These are phyloP conservation scores for Aspergillus sp. DNA, from an alignment of 2,329 filamentous ascomycete genomes.

Conservation along the genomic window DNA sequence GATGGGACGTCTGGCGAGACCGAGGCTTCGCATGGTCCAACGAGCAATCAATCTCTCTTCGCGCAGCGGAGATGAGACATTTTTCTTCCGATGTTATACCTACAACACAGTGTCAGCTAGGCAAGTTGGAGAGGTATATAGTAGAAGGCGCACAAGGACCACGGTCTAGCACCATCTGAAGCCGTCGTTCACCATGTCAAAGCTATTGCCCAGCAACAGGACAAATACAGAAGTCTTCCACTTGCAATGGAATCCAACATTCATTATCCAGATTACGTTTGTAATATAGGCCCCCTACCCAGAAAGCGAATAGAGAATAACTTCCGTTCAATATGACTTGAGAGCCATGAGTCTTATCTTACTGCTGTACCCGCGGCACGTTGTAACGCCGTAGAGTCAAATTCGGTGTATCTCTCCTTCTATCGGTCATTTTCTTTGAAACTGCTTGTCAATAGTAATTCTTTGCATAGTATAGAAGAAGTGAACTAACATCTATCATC, in stretches of 20 bases:
- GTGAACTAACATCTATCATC: constrained; percentile 6
- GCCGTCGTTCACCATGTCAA: constrained; percentile 23
- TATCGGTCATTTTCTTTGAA: constrained; percentile 14
- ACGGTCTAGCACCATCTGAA: constrained; percentile 16
- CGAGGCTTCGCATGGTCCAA: constrained; percentile 17
- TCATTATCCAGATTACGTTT: constrained; percentile 13
- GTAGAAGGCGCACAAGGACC: constrained; percentile 16
- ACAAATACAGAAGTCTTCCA: constrained; percentile 20
- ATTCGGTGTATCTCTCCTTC: constrained; percentile 17
- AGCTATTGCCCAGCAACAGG: constrained; percentile 22
- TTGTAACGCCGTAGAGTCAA: constrained; percentile 15
- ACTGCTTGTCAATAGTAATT: constrained; percentile 2
- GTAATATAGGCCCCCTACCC: constrained; percentile 23
- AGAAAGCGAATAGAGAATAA: constrained; percentile 22
- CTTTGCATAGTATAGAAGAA: neutral
- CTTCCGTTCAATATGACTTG: constrained; percentile 16
- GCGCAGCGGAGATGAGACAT: constrained; percentile 19
- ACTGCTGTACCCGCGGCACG: constrained; percentile 16
- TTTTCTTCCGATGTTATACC: constrained; percentile 16
- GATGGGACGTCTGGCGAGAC: constrained; percentile 20
- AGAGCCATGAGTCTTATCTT: constrained; percentile 14
- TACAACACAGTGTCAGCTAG: constrained; percentile 5
- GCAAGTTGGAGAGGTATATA: neutral
- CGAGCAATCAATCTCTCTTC: constrained; percentile 17
- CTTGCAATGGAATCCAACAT: constrained; percentile 9